Evolutionary conservation across 2,329 filamentous ascomycete species (phyloP).

Genomic region (Phaeosphaeria sp.): DNA sequence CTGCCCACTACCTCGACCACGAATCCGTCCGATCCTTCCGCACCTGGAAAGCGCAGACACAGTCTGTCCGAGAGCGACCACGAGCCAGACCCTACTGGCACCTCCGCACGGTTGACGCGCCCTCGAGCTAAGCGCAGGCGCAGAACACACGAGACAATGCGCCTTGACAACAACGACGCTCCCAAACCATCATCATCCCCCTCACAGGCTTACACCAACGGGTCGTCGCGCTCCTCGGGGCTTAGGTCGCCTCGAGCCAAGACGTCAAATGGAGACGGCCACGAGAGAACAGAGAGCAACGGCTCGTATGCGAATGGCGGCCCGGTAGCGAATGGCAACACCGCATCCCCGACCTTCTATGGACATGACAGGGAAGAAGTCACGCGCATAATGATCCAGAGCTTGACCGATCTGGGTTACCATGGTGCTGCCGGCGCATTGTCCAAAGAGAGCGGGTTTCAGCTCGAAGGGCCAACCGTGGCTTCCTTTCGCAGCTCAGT

Average conservation of each 20-base stretch:
- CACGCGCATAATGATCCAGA: constrained; percentile 89
- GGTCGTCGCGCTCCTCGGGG: constrained; percentile 46
- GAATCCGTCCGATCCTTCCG: constrained; percentile 18
- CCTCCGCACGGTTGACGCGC: constrained; percentile 41
- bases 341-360: constrained; percentile 64
- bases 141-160: constrained; percentile 50
- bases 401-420: constrained; percentile 88
- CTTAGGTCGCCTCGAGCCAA: constrained; percentile 43
- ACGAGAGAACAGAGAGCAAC: constrained; percentile 49
- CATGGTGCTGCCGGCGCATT: constrained; percentile 75
- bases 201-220: constrained; percentile 47
- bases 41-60: constrained; percentile 41
- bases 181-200: constrained; percentile 47
- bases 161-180: constrained; percentile 52
- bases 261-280: constrained; percentile 50
- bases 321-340: constrained; percentile 38
- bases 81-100: constrained; percentile 22
- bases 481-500: constrained; percentile 85
- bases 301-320: constrained; percentile 53
- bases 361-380: constrained; percentile 93
- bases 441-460: constrained; percentile 81
- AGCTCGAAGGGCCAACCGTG: constrained; percentile 85
- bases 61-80: constrained; percentile 40
- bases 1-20: constrained; percentile 21
- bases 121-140: constrained; percentile 53